A percentile compares a stretch with the other conserved stretches of the same genome.
Conservation (phyloP, 2,329 filamentous ascomycete genomes). For the Tothia fuscella region DNA sequence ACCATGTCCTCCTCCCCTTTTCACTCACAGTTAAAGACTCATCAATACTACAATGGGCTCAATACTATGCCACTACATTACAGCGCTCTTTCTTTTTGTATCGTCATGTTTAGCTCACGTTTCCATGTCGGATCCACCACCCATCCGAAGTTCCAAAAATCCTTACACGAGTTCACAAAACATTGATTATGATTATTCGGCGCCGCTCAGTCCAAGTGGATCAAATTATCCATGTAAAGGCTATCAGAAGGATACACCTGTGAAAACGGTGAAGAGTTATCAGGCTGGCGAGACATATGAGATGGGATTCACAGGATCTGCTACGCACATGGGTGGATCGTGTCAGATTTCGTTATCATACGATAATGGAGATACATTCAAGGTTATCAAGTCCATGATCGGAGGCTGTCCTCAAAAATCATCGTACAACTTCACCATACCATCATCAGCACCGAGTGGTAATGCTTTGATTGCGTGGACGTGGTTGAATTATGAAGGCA, state of each 20-base stretch:
- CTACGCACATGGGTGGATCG: constrained; percentile 80
- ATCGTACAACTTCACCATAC: constrained; percentile 59
- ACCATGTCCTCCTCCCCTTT: too few species aligned
- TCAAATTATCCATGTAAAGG: constrained; percentile 65
- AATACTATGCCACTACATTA: too few species aligned
- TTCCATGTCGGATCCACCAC: constrained; percentile 1
- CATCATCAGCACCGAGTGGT: constrained; percentile 54
- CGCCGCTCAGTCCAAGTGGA: constrained; percentile 48
- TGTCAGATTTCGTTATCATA: constrained; percentile 83
- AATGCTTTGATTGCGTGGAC: constrained; percentile 77
- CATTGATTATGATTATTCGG: constrained; percentile 4
- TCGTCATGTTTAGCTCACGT: constrained; percentile 6
- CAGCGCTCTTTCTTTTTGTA: constrained; percentile 3
- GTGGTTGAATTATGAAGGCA: constrained; percentile 87
- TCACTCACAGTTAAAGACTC: too few species aligned
- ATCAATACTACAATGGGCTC: too few species aligned
- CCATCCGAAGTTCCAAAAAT: not conserved
- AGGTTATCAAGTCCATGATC: constrained; percentile 79
- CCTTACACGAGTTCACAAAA: not conserved
- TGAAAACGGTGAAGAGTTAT: constrained; percentile 11
- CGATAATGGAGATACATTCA: constrained; percentile 61
- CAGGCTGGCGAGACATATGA: constrained; percentile 53
- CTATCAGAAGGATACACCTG: constrained; percentile 3
- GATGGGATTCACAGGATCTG: constrained; percentile 48
- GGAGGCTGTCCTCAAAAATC: constrained; percentile 69